Percentiles rank a stretch among this genome's conserved stretches.
phyloP scores from a whole-genome alignment of 1,139 yeast genomes.

The Magnusiomyces ingens region DNA sequence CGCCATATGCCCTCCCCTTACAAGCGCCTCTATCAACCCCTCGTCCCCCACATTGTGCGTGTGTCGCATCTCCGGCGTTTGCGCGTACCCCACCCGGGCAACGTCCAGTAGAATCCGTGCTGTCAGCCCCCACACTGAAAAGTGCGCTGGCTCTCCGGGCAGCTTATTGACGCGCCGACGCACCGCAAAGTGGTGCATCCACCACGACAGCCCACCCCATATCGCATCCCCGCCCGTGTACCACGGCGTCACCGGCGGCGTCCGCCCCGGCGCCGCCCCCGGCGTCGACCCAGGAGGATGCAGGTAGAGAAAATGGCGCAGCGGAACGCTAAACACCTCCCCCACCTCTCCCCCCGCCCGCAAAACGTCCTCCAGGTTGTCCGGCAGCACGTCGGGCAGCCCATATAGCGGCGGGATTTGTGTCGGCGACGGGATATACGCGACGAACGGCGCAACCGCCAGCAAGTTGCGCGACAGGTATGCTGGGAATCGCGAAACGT shows the following conservation, averaged over 20 bases:
- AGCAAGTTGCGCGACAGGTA: conserved; percentile 73
- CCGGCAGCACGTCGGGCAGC: conserved; percentile 5
- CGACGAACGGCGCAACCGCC: conserved; percentile 78
- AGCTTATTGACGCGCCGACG: conserved; percentile 40
- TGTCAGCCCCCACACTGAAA: conserved; percentile 76
- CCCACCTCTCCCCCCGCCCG: conserved; percentile 30
- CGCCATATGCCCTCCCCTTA: conserved; percentile 22
- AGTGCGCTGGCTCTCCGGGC: conserved; percentile 46
- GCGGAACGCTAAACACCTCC: conserved; percentile 31
- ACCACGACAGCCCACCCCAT: conserved; percentile 33
- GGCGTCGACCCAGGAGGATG: background rate
- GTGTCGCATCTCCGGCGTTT: conserved; percentile 33
- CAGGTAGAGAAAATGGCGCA: conserved; percentile 23
- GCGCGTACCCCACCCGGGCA: conserved; percentile 51
- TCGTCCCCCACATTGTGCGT: conserved; percentile 32
- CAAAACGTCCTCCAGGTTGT: conserved; percentile 1
- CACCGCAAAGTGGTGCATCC: conserved; percentile 28
- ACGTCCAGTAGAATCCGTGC: conserved; percentile 79
- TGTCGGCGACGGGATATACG: conserved; percentile 35
- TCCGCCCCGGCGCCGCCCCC: background rate
- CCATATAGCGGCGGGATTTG: conserved; percentile 57
- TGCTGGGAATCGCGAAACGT: conserved; percentile 57
- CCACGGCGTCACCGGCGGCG: conserved; percentile 23
- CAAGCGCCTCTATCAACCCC: conserved; percentile 23
- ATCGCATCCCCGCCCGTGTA: conserved; percentile 29